A percentile compares a stretch with the other conserved stretches of the same genome.
phyloP scores from a whole-genome alignment of 179 eudicot genomes.

The Amaranthus tricolor region DNA sequence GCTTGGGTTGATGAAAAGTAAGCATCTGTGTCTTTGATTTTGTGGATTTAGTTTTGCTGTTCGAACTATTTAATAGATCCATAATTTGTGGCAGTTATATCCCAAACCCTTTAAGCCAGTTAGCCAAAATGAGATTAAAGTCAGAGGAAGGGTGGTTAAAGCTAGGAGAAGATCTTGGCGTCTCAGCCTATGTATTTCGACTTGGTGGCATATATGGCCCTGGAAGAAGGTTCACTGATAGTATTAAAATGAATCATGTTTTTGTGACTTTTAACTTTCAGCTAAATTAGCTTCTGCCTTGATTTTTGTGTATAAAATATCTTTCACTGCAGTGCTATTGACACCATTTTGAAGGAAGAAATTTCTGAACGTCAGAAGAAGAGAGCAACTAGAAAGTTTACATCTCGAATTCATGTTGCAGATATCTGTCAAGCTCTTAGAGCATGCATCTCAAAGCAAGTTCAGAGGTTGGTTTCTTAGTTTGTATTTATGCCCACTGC shows the following conservation, averaged over 20 bases:
- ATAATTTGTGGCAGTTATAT: conserved; percentile 40
- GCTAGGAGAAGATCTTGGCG: conserved; percentile 61
- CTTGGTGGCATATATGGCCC: conserved; percentile 97
- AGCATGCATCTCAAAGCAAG: conserved; percentile 53
- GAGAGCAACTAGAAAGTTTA: conserved; percentile 57
- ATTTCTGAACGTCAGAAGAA: conserved; percentile 54
- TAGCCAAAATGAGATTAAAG: conserved; percentile 54
- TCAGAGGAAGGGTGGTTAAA: conserved; percentile 84
- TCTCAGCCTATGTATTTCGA: conserved; percentile 63
- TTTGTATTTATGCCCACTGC: neutral
- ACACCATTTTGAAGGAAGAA: conserved; percentile 56
- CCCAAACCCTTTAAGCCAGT: conserved; percentile 45
- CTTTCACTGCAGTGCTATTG: conserved; percentile 66
- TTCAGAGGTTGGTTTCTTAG: conserved; percentile 41
- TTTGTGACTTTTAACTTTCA: conserved; percentile 5
- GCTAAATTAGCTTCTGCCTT: neutral
- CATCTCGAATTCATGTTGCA: conserved; percentile 82
- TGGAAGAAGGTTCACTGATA: conserved; percentile 71
- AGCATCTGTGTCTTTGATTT: conserved; percentile 30
- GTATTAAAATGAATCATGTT: neutral
- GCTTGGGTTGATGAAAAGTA: conserved; percentile 91
- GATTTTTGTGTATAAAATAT: conserved; percentile 6
- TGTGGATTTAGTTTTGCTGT: conserved; percentile 1
- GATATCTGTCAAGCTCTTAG: conserved; percentile 81
- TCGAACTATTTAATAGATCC: conserved; percentile 15